Evolutionary conservation across 139 green algal genomes (phyloP).

Genomic region (Astrephomene gubernaculifera): DNA sequence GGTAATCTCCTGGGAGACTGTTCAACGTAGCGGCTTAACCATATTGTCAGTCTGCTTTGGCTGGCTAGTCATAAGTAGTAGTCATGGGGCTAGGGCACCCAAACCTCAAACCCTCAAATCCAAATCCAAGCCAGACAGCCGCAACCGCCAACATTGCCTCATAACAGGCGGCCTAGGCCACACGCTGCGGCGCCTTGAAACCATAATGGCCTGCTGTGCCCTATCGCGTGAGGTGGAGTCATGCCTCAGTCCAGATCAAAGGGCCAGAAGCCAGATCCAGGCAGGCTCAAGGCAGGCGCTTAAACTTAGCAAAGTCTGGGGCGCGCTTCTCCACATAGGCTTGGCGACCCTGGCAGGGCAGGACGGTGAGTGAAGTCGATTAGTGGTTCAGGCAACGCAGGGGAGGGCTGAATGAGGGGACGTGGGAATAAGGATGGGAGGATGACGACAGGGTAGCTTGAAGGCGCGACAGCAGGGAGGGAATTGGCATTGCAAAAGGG

Average conservation of each 20-base stretch:
- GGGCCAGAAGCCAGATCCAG: neutral
- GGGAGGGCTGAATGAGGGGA: neutral
- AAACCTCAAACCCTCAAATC: neutral
- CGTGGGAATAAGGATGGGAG: no score
- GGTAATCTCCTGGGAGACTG: no score
- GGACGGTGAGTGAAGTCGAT: no score
- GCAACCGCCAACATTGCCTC: no score
- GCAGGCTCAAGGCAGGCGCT: slow-evolving; percentile 75
- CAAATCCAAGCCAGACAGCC: neutral
- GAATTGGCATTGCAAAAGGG: no score
- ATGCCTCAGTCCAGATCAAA: neutral
- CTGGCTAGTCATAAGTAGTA: no score
- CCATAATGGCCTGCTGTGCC: no score
- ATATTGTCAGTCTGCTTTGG: no score
- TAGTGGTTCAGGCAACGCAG: no score
- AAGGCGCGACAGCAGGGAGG: no score
- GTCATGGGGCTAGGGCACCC: neutral
- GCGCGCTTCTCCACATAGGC: slow-evolving; percentile 90
- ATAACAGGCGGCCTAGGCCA: neutral
- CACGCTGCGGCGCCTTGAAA: neutral
- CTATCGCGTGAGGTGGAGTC: neutral
- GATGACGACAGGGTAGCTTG: no score
- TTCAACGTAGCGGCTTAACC: no score
- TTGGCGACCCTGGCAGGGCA: slow-evolving; percentile 68
- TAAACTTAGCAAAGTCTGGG: slow-evolving; percentile 95